Evolutionary conservation across 768 basidiomycete species (phyloP), one percentile per base, ranked within the genome.

Genomic region (Cystobasidium ongulense): DNA sequence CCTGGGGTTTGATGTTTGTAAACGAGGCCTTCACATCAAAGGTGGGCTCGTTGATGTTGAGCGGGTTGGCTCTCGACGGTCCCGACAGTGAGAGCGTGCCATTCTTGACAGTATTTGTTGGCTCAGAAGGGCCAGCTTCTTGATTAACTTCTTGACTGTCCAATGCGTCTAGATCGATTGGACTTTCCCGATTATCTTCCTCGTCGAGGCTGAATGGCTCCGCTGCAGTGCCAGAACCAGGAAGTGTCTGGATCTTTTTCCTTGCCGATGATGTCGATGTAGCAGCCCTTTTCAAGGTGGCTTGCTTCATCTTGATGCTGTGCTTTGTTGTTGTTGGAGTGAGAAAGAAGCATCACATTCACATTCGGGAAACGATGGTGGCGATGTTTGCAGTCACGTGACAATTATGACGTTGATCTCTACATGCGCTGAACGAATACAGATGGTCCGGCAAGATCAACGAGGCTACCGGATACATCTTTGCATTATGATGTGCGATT

Each of bases 41-140:
- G 13, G 18, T 41, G 63, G 72, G 72, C 10, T 52, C 25, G 41
- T 65, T 64, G 72, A 73, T 73, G 39, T 36, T n/a, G 29, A 73
- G 63, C 21, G 72, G 72, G 7, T 31, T 5, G 15, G 72, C 1
- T 31, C 70, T 67, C 1, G 33, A 17, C n/a, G 72, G 72, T 10
- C 72, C 72, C 2, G 66, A n/a, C 2, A n/a, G 4, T 35, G 46
- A n/a, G 15, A 50, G 46, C 3, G 15, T 50, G 10, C 46, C 15
- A 21, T n/a, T 11, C n/a, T 50, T n/a, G 4, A n/a, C 3, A n/a
- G n/a, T 3, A 4, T 8, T 50, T 21, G 46, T 17, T 8, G 46
- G 46, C 46, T 50, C 3, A 50, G 46, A 50, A 8, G 46, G 46
- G 3, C 46, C 46, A 8, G 46, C 10, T 11, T 50, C 46, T 7